Conservation (phyloP, 2,329 filamentous ascomycete species). For the Clathrospora elynae region DNA sequence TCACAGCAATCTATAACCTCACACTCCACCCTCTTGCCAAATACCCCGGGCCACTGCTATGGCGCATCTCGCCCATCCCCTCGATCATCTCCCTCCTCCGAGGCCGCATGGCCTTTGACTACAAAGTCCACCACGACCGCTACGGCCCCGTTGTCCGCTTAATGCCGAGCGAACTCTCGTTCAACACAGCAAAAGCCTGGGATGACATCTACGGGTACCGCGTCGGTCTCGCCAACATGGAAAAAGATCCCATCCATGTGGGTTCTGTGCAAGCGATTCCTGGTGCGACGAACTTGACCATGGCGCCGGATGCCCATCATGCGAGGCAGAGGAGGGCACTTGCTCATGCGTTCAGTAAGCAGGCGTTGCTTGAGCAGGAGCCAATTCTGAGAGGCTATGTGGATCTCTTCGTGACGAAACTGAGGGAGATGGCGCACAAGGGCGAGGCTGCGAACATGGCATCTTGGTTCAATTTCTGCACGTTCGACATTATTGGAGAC, state of each 20-base stretch:
- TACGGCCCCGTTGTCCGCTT: slow-evolving; percentile 45
- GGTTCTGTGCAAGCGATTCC: slow-evolving; percentile 43
- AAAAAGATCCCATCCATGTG: slow-evolving; percentile 45
- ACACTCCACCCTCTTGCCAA: slow-evolving; percentile 40
- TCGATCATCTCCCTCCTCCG: slow-evolving; percentile 33
- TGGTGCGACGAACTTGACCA: slow-evolving; percentile 46
- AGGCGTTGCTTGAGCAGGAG: slow-evolving; percentile 49
- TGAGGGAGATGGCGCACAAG: slow-evolving; percentile 43
- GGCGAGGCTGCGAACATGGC: slow-evolving; percentile 41
- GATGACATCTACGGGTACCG: slow-evolving; percentile 45
- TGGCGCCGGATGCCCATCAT: slow-evolving; percentile 49
- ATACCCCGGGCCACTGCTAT: slow-evolving; percentile 39
- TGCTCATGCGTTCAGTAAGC: slow-evolving; percentile 50
- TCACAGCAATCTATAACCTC: slow-evolving; percentile 32
- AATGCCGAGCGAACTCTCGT: slow-evolving; percentile 43
- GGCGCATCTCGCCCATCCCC: slow-evolving; percentile 37
- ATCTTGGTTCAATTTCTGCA: slow-evolving; percentile 43
- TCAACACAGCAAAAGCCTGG: slow-evolving; percentile 42
- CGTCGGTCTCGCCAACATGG: slow-evolving; percentile 40
- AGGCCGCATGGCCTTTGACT: slow-evolving; percentile 40
- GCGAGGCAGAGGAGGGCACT: slow-evolving; percentile 48
- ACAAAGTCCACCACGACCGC: slow-evolving; percentile 38
- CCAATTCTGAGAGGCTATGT: slow-evolving; percentile 50
- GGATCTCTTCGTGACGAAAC: slow-evolving; percentile 47
- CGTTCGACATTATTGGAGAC: slow-evolving; percentile 44